phyloP scores from a whole-genome alignment of 1,284 basidiomycete genomes.

The Ustilago sp. region DNA sequence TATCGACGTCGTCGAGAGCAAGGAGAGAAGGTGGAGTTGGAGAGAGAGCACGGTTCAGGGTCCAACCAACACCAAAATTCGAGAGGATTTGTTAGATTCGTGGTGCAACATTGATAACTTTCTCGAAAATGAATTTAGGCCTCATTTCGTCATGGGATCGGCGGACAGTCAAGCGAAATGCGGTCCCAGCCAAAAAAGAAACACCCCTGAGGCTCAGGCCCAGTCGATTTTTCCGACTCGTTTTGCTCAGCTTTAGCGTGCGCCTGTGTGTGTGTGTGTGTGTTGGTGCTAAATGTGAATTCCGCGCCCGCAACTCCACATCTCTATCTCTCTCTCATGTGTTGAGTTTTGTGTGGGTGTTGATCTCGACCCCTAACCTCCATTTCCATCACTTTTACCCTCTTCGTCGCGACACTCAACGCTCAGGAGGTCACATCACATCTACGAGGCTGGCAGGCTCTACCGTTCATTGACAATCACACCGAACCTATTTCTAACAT shows the following conservation, averaged over 20 bases:
- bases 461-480: not conserved
- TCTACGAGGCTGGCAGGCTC: not conserved
- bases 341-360: not conserved
- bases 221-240: not conserved
- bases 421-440: not conserved
- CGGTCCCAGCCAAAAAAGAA: not conserved
- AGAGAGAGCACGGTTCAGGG: constrained; percentile 16
- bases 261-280: constrained; percentile 5
- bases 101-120: not conserved
- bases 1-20: not conserved
- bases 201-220: constrained; percentile 2
- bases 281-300: not conserved
- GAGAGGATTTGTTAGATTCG: not conserved
- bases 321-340: constrained; percentile 14
- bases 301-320: constrained; percentile 12
- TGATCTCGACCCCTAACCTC: constrained; percentile 13
- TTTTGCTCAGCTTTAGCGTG: not conserved
- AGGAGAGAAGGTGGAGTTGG: not conserved
- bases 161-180: not conserved
- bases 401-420: not conserved
- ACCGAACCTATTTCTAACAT: constrained; percentile 61
- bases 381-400: not conserved
- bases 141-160: constrained; percentile 9
- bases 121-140: not conserved
- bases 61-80: constrained; percentile 9